A percentile compares a stretch with the other conserved stretches of the same genome.
These are phyloP conservation scores for Skeletonema potamos DNA, from an alignment of 108 stramenopile species.

Conservation along the genomic window DNA sequence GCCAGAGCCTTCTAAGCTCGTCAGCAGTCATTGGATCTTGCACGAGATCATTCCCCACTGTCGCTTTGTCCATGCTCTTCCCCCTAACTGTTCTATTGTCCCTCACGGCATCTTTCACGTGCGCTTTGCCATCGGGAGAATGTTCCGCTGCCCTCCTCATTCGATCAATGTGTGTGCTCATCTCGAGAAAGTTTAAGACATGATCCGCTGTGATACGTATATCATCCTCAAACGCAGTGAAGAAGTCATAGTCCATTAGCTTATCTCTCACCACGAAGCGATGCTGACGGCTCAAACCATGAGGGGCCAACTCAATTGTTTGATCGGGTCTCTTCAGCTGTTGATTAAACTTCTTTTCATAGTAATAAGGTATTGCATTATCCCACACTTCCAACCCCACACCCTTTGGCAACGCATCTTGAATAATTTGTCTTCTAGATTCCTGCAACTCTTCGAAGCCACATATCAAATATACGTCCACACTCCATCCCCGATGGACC, in stretches of 20 bases:
- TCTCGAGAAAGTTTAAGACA: slow-evolving; percentile 63
- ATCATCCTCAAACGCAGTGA: slow-evolving; percentile 78
- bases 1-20: slow-evolving; percentile 59
- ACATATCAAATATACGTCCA: slow-evolving; percentile 45
- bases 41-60: slow-evolving; percentile 49
- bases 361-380: slow-evolving; percentile 68
- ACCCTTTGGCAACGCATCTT: slow-evolving; percentile 44
- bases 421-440: slow-evolving; percentile 47
- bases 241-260: slow-evolving; percentile 70
- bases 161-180: slow-evolving; percentile 54
- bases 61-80: slow-evolving; percentile 32
- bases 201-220: slow-evolving; percentile 72
- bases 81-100: slow-evolving; percentile 28
- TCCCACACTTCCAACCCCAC: slow-evolving; percentile 74
- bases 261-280: slow-evolving; percentile 82
- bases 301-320: slow-evolving; percentile 37
- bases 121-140: slow-evolving; percentile 33
- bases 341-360: slow-evolving; percentile 45
- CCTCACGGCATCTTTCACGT: slow-evolving; percentile 11
- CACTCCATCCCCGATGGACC: slow-evolving; percentile 42
- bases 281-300: slow-evolving; percentile 79
- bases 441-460: slow-evolving; percentile 30
- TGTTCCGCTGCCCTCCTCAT: slow-evolving; percentile 51
- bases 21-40: slow-evolving; percentile 50
- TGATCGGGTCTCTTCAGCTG: slow-evolving; percentile 23